These are phyloP conservation scores for Rhypophila decipiens DNA, from an alignment of 495 filamentous ascomycete genomes.

Conservation along the genomic window DNA sequence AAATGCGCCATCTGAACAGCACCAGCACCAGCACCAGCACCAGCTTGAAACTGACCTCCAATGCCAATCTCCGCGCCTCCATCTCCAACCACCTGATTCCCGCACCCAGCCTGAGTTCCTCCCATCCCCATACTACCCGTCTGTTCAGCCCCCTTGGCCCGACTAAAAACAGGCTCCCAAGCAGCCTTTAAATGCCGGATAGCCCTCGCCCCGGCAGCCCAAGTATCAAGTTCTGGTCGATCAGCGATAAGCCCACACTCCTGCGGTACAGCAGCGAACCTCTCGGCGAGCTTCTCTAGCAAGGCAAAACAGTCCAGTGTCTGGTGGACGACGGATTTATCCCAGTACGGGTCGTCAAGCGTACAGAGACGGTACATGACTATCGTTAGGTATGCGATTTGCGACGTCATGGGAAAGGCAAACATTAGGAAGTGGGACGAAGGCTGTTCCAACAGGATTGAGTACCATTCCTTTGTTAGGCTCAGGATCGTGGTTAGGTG, in stretches of 20 bases:
- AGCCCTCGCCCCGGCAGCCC: not conserved
- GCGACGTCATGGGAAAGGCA: slow-evolving; percentile 12
- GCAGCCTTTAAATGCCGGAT: not conserved
- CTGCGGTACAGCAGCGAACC: slow-evolving; percentile 6
- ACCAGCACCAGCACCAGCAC: not conserved
- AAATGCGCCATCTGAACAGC: not conserved
- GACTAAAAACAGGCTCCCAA: not conserved
- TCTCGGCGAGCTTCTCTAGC: slow-evolving; percentile 16
- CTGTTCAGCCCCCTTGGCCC: not conserved
- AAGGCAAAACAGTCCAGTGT: slow-evolving; percentile 19
- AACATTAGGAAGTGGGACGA: slow-evolving; percentile 3
- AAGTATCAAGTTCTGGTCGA: not conserved
- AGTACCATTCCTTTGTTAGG: slow-evolving; percentile 9
- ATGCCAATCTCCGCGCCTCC: too few species aligned
- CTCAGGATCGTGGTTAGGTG: slow-evolving; percentile 6
- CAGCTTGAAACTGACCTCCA: not conserved
- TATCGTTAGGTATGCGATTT: slow-evolving; percentile 13
- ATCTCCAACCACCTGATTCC: too few species aligned
- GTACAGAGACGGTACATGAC: slow-evolving; percentile 18
- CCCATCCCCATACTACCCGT: not conserved
- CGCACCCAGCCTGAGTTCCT: not conserved
- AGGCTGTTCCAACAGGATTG: slow-evolving; percentile 10
- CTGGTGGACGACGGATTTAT: slow-evolving; percentile 12
- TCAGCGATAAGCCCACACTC: not conserved
- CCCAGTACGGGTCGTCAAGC: slow-evolving; percentile 28